These are phyloP conservation scores for Trichosporon sp. DNA, from an alignment of 1,284 basidiomycete genomes.

Conservation along the genomic window DNA sequence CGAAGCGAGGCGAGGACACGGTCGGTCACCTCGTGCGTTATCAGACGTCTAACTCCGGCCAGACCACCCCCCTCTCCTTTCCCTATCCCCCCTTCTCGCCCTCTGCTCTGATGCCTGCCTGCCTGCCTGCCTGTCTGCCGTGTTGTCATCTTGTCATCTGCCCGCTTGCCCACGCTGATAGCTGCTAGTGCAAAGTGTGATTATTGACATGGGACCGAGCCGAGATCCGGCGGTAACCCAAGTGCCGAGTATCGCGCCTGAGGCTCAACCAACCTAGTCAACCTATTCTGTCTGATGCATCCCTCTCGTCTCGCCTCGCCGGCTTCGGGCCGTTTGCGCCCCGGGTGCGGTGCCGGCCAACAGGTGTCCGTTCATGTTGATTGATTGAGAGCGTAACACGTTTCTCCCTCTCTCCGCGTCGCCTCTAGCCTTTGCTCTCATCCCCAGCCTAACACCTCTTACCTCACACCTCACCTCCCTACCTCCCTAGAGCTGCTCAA, in stretches of 20 bases:
- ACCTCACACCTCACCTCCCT: too few relatives aligned
- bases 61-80: too few relatives aligned
- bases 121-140: too few relatives aligned
- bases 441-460: background rate
- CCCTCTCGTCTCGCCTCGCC: background rate
- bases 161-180: background rate
- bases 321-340: background rate
- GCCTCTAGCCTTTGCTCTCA: background rate
- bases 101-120: background rate
- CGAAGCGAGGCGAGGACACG: background rate
- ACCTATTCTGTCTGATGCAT: background rate
- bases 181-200: background rate
- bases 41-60: background rate
- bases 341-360: background rate
- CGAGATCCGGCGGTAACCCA: background rate
- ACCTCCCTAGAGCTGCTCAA: background rate
- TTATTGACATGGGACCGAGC: background rate
- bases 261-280: background rate
- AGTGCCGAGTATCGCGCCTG: background rate
- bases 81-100: background rate
- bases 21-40: constrained; percentile 1
- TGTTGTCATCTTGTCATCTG: too few relatives aligned
- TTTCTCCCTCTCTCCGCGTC: background rate
- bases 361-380: background rate
- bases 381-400: background rate